Percentiles rank a stretch among this genome's conserved stretches.
phyloP scores from a whole-genome alignment of 2,329 filamentous ascomycete species.

The Cryoendolithus antarcticus region DNA sequence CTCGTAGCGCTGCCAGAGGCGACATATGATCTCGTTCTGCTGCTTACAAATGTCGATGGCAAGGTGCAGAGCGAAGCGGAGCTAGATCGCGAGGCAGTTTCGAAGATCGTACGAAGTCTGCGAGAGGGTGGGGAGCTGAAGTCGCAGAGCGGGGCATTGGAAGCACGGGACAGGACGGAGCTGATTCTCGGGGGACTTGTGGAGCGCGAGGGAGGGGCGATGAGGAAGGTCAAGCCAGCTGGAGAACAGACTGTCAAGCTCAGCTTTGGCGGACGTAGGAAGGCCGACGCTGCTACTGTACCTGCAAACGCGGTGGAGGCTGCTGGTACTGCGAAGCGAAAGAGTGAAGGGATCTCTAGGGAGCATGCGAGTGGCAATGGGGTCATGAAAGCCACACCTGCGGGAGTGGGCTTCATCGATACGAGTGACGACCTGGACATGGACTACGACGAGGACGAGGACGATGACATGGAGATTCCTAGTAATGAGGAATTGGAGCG shows the following conservation, averaged over 20 bases:
- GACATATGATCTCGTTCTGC: constrained; percentile 73
- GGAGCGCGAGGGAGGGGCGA: constrained; percentile 45
- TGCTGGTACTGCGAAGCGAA: constrained; percentile 20
- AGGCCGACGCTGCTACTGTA: constrained; percentile 28
- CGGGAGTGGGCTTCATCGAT: constrained; percentile 57
- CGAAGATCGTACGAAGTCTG: constrained; percentile 56
- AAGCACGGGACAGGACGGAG: constrained; percentile 51
- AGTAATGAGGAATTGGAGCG: constrained; percentile 34
- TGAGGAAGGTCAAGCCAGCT: constrained; percentile 46
- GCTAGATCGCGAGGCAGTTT: constrained; percentile 56
- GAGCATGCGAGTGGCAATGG: constrained; percentile 28
- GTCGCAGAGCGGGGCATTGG: constrained; percentile 55
- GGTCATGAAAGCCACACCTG: constrained; percentile 32
- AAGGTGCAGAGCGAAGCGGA: constrained; percentile 52
- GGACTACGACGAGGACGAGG: constrained; percentile 26
- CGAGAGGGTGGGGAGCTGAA: constrained; percentile 55
- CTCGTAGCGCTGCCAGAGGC: constrained; percentile 62
- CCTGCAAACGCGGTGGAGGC: constrained; percentile 23
- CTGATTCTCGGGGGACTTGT: constrained; percentile 73
- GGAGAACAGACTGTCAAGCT: constrained; percentile 32
- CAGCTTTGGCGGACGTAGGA: constrained; percentile 54
- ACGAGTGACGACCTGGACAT: constrained; percentile 48
- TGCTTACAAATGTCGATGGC: constrained; percentile 68
- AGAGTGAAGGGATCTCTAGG: constrained; percentile 18
- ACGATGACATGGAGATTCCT: constrained; percentile 24